Percentiles rank a stretch among this genome's conserved stretches.
phyloP scores from a whole-genome alignment of 1,284 basidiomycete species.

The Cryptococcus sp. region DNA sequence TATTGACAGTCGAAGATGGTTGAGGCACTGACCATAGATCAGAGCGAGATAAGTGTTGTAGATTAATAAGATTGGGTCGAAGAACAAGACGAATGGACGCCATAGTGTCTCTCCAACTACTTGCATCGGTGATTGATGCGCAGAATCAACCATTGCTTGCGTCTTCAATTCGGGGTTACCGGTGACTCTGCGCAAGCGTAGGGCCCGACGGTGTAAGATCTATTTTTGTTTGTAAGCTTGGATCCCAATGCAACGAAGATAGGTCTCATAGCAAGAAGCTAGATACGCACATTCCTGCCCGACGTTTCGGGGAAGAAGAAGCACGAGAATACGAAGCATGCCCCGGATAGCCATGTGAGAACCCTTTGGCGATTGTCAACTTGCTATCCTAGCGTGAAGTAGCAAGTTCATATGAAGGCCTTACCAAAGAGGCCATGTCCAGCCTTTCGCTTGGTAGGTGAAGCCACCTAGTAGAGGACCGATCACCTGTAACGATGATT shows the following conservation, averaged over 20 bases:
- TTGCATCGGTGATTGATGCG: conserved; percentile 17
- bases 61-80: conserved; percentile 43
- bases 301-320: conserved; percentile 39
- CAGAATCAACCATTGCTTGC: conserved; percentile 33
- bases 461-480: conserved; percentile 15
- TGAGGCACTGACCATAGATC: conserved; percentile 18
- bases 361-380: not conserved
- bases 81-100: conserved; percentile 38
- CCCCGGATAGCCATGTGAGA: conserved; percentile 43
- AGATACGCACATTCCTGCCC: conserved; percentile 4
- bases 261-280: not conserved
- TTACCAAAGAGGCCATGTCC: conserved; percentile 49
- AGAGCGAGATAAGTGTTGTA: conserved; percentile 35
- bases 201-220: conserved; percentile 50
- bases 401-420: not conserved
- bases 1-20: not conserved
- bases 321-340: conserved; percentile 31
- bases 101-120: conserved; percentile 29
- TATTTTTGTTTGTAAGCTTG: not conserved
- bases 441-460: conserved; percentile 32
- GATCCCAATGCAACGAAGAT: too few relatives aligned
- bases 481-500: conserved; percentile 4
- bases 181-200: conserved; percentile 47
- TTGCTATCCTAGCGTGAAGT: not conserved
- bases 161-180: conserved; percentile 46